These are phyloP conservation scores for Neofusicoccum sp. DNA, from an alignment of 2,329 filamentous ascomycete species.

Conservation along the genomic window DNA sequence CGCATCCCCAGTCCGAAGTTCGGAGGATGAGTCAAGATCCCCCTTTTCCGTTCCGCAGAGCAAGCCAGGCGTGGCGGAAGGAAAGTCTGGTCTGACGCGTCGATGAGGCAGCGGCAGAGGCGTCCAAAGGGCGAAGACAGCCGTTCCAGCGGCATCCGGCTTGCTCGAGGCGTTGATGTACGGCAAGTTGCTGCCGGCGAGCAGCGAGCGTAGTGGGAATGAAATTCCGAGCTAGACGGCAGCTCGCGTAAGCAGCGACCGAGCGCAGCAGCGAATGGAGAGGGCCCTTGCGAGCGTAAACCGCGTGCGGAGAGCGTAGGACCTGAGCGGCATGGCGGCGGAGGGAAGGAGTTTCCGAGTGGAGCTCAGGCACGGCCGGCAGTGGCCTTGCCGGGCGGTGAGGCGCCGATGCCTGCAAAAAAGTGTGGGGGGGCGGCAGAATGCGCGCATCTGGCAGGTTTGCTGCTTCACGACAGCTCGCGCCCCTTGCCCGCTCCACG, in stretches of 20 bases:
- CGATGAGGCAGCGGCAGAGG: neutral
- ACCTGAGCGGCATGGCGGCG: neutral
- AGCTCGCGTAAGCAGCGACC: neutral
- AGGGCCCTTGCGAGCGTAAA: neutral
- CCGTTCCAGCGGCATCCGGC: neutral
- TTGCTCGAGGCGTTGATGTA: neutral
- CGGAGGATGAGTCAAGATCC: neutral
- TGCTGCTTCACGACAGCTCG: neutral
- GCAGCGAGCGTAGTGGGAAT: constrained; percentile 7
- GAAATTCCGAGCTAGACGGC: neutral
- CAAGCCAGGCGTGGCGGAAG: neutral
- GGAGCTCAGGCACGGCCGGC: neutral
- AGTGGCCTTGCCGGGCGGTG: constrained; percentile 6
- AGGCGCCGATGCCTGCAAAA: neutral
- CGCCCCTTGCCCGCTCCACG: neutral
- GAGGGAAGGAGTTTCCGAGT: constrained; percentile 12
- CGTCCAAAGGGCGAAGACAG: neutral
- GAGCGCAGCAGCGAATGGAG: neutral
- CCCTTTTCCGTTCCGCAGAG: neutral
- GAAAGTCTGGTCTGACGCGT: neutral
- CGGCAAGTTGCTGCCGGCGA: neutral
- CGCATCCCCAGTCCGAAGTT: neutral
- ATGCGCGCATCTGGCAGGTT: constrained; percentile 2
- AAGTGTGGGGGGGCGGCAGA: constrained; percentile 9
- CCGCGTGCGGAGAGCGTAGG: neutral